These are phyloP conservation scores for Castanopsis chinensis DNA, from an alignment of 306 rosid genomes.

Conservation along the genomic window DNA sequence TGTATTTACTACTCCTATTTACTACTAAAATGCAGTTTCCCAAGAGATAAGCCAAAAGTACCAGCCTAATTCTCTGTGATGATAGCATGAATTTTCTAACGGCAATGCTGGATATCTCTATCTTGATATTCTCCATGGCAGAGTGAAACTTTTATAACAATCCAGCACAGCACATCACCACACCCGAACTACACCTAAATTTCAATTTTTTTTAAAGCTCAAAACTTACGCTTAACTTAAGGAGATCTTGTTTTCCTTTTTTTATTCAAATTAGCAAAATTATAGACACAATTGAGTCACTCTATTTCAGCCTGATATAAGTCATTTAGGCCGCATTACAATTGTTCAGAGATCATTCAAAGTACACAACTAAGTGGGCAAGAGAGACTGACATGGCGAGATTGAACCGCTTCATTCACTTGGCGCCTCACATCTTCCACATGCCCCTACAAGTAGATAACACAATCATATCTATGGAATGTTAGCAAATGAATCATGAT, in stretches of 20 bases:
- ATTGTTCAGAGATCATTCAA: slow-evolving; percentile 1
- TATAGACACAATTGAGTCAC: neutral
- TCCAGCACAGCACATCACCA: neutral
- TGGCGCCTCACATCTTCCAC: slow-evolving; percentile 87
- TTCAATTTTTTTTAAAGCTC: neutral
- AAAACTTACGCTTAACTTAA: neutral
- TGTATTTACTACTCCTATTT: neutral
- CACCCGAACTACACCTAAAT: neutral
- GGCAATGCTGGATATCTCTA: neutral
- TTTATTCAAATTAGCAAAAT: neutral
- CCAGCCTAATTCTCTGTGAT: neutral
- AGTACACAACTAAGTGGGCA: slow-evolving; percentile 17
- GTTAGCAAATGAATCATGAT: neutral
- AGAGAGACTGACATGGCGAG: slow-evolving; percentile 82
- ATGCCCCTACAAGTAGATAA: slow-evolving; percentile 66
- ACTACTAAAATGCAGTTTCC: neutral
- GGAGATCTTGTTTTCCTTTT: neutral
- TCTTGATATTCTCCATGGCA: neutral
- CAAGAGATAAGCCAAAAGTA: neutral
- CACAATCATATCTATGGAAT: slow-evolving; percentile 15
- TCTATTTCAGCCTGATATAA: slow-evolving; percentile 5
- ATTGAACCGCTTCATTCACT: slow-evolving; percentile 89
- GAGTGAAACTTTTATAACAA: neutral
- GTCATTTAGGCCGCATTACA: slow-evolving; percentile 12
- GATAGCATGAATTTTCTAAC: neutral